Conservation (phyloP, 2,329 filamentous ascomycete genomes). For the Cercospora beticola region DNA sequence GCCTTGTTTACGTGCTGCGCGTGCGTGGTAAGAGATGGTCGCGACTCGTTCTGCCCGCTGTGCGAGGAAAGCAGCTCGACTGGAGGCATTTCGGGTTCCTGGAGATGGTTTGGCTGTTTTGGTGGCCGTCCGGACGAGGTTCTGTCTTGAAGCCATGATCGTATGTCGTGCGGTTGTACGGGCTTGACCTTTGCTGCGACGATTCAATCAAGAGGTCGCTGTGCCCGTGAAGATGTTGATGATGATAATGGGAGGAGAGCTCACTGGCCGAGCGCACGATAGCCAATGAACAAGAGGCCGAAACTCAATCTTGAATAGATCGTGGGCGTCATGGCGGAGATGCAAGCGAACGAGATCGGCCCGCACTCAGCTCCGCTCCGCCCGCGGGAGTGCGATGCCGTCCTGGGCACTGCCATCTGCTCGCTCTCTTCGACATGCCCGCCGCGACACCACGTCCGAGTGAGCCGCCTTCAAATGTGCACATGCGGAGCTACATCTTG, state of each 20-base stretch:
- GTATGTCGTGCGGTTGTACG: neutral
- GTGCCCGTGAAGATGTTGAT: neutral
- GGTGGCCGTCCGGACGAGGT: conserved; percentile 21
- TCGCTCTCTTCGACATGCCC: neutral
- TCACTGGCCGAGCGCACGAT: neutral
- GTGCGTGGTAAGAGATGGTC: conserved; percentile 33
- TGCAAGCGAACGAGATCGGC: neutral
- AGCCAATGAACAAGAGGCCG: conserved; percentile 6
- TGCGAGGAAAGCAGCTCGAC: conserved; percentile 30
- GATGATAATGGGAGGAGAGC: neutral
- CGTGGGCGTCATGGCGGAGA: conserved; percentile 5
- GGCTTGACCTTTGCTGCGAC: neutral
- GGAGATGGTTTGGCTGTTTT: conserved; percentile 19
- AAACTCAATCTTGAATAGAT: conserved; percentile 5
- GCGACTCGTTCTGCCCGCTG: conserved; percentile 27
- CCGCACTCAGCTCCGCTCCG: neutral
- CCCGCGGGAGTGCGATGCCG: neutral
- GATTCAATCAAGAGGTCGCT: conserved; percentile 18
- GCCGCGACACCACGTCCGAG: neutral
- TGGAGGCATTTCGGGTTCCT: conserved; percentile 23
- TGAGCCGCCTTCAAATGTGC: neutral
- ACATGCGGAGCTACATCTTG: neutral
- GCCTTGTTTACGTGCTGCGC: conserved; percentile 47
- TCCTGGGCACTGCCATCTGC: neutral
- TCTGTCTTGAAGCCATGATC: conserved; percentile 26